Evolutionary conservation across 169 alveolate species (phyloP), one percentile per base, ranked within the genome.

Genomic region (Cryptosporidium felis): DNA sequence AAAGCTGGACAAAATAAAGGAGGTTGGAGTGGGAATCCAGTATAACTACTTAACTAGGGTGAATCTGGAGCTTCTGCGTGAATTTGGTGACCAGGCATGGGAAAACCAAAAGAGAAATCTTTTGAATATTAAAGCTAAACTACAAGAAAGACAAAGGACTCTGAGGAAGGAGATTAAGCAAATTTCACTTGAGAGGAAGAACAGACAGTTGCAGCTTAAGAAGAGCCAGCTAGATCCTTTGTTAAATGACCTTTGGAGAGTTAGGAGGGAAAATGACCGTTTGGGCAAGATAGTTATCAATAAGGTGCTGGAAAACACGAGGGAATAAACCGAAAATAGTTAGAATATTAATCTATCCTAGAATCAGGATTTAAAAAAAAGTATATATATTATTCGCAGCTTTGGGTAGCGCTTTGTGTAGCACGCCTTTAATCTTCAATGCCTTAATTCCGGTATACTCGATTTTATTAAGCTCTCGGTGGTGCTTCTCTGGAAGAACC

Each of bases 31-130:
- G 2, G 67, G 38, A 12, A 53, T 53, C 8, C 60, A 74, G 61
- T 56, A 74, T 30, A 23, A 38, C 9, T 49, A 74, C 6, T 18
- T 74, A 12, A 21, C 60, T 38, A 32, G 30, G 16, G 47, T 40
- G 4, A 74, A 74, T 53, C 12, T 74, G n/a, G 44, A 74, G 30
- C 5, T 74, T 10, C 46, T 74, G 21, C 51, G 40, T 28, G 85
- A 74, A 10, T 51, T 49, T 74, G 85, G 85, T 0, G 67, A 53
- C n/a, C 38, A 30, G 8, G 41, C 61, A 8, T 74, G 85, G 85
- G 58, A 18, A 3, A 49, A 74, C 16, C 53, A 51, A 21, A 23
- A 21, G 5, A 45, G 41, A 6, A 36, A 14, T 9, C 58, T 74
- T 3, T 28, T 36, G 23, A 9, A 14, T 0, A 1, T 32, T 40